Evolutionary conservation across 805 yeast species (phyloP).

Genomic region (Starmerella tilneyi): DNA sequence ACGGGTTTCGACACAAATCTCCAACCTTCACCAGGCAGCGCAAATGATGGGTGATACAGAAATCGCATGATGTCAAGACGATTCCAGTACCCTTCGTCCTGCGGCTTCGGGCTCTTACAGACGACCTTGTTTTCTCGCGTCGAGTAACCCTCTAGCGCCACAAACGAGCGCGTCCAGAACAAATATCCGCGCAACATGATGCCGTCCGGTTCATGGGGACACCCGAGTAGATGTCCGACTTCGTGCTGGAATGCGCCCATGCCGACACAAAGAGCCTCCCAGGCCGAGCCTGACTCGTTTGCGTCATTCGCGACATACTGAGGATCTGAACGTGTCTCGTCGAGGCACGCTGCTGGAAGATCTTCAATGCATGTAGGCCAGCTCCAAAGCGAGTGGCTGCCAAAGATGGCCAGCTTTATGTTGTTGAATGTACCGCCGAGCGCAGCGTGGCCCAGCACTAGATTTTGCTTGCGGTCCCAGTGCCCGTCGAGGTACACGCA

Average conservation of each 20-base stretch:
- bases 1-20: conserved; percentile 36
- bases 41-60: conserved; percentile 69
- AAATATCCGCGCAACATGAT: conserved; percentile 84
- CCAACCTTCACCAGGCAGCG: conserved; percentile 51
- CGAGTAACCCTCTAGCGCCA: conserved; percentile 53
- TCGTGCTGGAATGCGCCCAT: conserved; percentile 94
- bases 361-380: conserved; percentile 85
- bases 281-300: conserved; percentile 70
- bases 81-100: conserved; percentile 80
- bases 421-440: conserved; percentile 75
- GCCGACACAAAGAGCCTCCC: conserved; percentile 83
- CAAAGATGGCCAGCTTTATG: conserved; percentile 77
- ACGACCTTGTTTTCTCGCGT: conserved; percentile 34
- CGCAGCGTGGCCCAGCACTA: conserved; percentile 83
- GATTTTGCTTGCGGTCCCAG: conserved; percentile 52
- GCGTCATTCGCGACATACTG: conserved; percentile 83
- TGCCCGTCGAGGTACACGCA: conserved; percentile 75
- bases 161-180: conserved; percentile 68
- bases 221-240: conserved; percentile 81
- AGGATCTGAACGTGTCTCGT: conserved; percentile 52
- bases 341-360: conserved; percentile 56
- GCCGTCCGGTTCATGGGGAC: conserved; percentile 85
- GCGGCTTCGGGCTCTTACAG: conserved; percentile 33
- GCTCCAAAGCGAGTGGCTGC: conserved; percentile 81
- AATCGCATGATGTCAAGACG: conserved; percentile 68